These are phyloP conservation scores for Aspergillus chevalieri DNA, from an alignment of 2,329 filamentous ascomycete genomes.

Conservation along the genomic window DNA sequence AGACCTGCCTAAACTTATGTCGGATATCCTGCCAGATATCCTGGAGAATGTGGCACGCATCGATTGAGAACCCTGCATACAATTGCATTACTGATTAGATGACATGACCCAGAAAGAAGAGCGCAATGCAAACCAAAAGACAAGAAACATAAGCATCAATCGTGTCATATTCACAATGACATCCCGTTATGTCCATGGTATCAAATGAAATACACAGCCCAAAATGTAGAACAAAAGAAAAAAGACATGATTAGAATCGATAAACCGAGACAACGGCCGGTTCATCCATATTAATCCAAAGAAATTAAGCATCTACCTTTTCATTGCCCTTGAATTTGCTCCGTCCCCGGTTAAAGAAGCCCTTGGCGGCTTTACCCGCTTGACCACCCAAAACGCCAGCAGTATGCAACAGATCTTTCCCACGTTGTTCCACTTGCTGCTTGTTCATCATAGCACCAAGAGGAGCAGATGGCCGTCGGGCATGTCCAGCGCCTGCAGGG, in stretches of 20 bases:
- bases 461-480: slow-evolving; percentile 30
- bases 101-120: slow-evolving; percentile 16
- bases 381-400: slow-evolving; percentile 67
- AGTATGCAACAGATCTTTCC: slow-evolving; percentile 81
- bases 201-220: slow-evolving; percentile 13
- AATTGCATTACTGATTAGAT: slow-evolving; percentile 21
- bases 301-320: slow-evolving; percentile 76
- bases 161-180: slow-evolving; percentile 21
- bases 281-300: slow-evolving; percentile 13
- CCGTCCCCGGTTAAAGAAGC: slow-evolving; percentile 82
- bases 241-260: slow-evolving; percentile 9
- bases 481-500: slow-evolving; percentile 28
- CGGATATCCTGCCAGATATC: slow-evolving; percentile 1
- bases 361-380: slow-evolving; percentile 76
- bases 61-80: slow-evolving; percentile 25
- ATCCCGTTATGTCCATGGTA: slow-evolving; percentile 26
- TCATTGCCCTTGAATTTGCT: slow-evolving; percentile 70
- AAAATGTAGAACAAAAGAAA: slow-evolving; percentile 10
- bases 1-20: not conserved
- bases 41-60: slow-evolving; percentile 8
- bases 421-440: slow-evolving; percentile 68
- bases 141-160: slow-evolving; percentile 15
- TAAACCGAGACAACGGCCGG: no score
- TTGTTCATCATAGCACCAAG: slow-evolving; percentile 43
- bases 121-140: slow-evolving; percentile 5